Base-by-base conservation (phyloP, 441 rosid genomes). In the Populus tomentosa region DNA sequence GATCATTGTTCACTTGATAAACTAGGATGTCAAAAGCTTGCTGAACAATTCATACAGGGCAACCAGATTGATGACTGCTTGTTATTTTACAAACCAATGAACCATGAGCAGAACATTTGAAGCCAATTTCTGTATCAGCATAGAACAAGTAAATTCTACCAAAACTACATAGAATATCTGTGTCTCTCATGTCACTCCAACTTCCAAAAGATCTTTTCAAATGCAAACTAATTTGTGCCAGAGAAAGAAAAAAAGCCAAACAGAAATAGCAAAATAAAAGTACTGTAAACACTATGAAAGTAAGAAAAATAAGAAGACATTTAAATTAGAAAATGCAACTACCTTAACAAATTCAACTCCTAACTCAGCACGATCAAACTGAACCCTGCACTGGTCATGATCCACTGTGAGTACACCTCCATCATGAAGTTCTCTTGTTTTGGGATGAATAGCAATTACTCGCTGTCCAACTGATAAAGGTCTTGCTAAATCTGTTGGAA, bases 321-420 rank as follows among this genome's bases (percentile, higher is more conserved):
- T 14, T 16, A 32, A n/a, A 14, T 46, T 42, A 72, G 26, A 56
- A 36, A 78, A 71, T 66, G 23, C 59, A 75, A 78, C 68, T 92
- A 97, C 99, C 95, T 67, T 84, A 77, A 95, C 95, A 85, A 91
- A 88, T 85, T 91, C 98, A 80, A 92, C 99, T 75, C 97, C 99
- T 59, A 91, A 78, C 73, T 94, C 95, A 82, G 91, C 90, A 40
- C 80, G 74, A 78, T 97, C 97, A 85, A 97, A 97, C 84, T 94
- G 94, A 84, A 97, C 89, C 78, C 93, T 89, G 88, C 93, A 97
- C 76, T 83, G 88, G 76, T 91, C 93, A 84, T 88, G 92, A 84
- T 97, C 97, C 82, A 94, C 92, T 14, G 93, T 91, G 74, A 97
- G 94, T 33, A 97, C 91, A 81, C 96, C 90, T 77, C 99, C 99